Percentiles rank a stretch among this genome's conserved stretches.
Conservation (phyloP, 805 yeast species). For the Kuraishia floccosa region DNA sequence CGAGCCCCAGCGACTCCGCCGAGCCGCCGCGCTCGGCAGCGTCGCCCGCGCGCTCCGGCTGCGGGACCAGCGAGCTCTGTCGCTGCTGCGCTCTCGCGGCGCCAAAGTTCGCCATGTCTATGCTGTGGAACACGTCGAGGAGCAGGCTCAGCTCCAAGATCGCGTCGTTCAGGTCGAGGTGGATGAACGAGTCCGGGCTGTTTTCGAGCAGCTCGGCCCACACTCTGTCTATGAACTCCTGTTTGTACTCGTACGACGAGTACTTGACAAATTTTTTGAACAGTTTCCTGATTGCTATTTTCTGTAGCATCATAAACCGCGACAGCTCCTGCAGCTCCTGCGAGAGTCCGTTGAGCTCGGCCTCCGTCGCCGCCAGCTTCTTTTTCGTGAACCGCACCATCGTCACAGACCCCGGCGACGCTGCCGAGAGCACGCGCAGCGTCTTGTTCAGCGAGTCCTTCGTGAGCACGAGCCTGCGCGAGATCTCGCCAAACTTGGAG, state of each 20-base stretch:
- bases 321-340: slow-evolving; percentile 51
- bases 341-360: slow-evolving; percentile 30
- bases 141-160: slow-evolving; percentile 49
- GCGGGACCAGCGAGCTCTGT: neutral
- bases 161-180: slow-evolving; percentile 46
- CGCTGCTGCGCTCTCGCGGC: neutral
- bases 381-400: slow-evolving; percentile 11
- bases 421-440: neutral
- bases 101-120: neutral
- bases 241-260: slow-evolving; percentile 19
- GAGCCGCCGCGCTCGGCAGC: neutral
- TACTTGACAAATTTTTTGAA: slow-evolving; percentile 56
- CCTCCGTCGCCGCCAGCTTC: slow-evolving; percentile 13
- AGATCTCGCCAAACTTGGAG: slow-evolving; percentile 62
- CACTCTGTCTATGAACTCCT: slow-evolving; percentile 20
- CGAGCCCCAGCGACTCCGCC: neutral
- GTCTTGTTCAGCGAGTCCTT: slow-evolving; percentile 9
- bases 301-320: slow-evolving; percentile 63
- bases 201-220: slow-evolving; percentile 14
- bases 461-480: slow-evolving; percentile 25
- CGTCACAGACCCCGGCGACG: slow-evolving; percentile 4
- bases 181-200: slow-evolving; percentile 45
- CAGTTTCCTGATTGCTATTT: slow-evolving; percentile 61
- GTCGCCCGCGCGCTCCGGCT: neutral
- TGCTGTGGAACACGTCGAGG: slow-evolving; percentile 32